phyloP scores from a whole-genome alignment of 352 stramenopile species.

The Phytophthora pluvialis region DNA sequence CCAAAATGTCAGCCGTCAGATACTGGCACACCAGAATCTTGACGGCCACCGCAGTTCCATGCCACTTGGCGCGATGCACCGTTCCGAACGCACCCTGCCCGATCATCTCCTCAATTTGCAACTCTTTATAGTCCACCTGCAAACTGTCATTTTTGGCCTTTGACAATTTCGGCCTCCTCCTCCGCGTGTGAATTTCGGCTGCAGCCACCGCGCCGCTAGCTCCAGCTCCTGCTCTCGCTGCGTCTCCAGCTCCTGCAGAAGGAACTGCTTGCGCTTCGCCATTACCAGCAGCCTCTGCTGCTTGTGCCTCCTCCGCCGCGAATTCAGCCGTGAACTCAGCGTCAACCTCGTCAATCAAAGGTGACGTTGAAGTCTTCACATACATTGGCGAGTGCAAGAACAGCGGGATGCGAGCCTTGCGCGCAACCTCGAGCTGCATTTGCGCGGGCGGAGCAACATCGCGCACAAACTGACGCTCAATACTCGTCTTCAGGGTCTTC shows the following conservation, averaged over 20 bases:
- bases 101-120: slow-evolving; percentile 85
- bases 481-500: slow-evolving; percentile 54
- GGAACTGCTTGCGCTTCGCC: slow-evolving; percentile 7
- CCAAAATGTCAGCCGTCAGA: slow-evolving; percentile 82
- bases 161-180: slow-evolving; percentile 41
- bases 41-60: slow-evolving; percentile 78
- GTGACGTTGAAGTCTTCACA: slow-evolving; percentile 70
- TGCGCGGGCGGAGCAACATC: slow-evolving; percentile 78
- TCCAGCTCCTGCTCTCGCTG: not conserved
- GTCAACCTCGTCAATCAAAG: slow-evolving; percentile 57
- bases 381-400: slow-evolving; percentile 91
- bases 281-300: slow-evolving; percentile 18
- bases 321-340: slow-evolving; percentile 34
- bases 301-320: slow-evolving; percentile 20
- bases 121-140: slow-evolving; percentile 83
- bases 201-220: slow-evolving; percentile 19
- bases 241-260: slow-evolving; percentile 12
- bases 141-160: slow-evolving; percentile 76
- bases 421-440: slow-evolving; percentile 87
- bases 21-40: slow-evolving; percentile 89
- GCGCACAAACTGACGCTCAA: slow-evolving; percentile 77
- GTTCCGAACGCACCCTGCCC: slow-evolving; percentile 87
- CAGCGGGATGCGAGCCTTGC: slow-evolving; percentile 82
- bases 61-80: slow-evolving; percentile 77
- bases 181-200: slow-evolving; percentile 19